These are phyloP conservation scores for Kodamaea sp. DNA, from an alignment of 1,139 yeast species.

Conservation along the genomic window DNA sequence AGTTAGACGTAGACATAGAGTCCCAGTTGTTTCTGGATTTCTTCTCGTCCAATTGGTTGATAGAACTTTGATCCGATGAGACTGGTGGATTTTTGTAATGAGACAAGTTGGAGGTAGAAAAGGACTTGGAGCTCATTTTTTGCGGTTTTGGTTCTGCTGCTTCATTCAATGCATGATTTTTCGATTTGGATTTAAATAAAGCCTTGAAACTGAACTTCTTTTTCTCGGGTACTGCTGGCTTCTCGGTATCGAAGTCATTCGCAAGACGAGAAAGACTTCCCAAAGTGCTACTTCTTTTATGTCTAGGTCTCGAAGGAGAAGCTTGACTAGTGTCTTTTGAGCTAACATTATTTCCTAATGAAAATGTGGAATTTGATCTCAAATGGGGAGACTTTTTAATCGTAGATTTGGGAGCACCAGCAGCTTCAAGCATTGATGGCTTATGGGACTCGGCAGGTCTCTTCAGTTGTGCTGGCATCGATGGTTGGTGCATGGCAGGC, in stretches of 20 bases:
- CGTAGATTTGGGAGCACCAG: not conserved
- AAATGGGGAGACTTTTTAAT: constrained; percentile 24
- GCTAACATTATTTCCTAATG: constrained; percentile 13
- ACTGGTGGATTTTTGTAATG: constrained; percentile 2
- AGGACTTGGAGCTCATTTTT: constrained; percentile 28
- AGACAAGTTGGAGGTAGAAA: constrained; percentile 31
- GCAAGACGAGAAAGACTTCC: constrained; percentile 22
- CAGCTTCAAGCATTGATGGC: not conserved
- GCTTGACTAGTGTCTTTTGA: not conserved
- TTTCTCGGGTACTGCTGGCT: constrained; percentile 17
- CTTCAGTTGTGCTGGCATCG: not conserved
- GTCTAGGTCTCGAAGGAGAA: constrained; percentile 11
- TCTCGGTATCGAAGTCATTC: constrained; percentile 4
- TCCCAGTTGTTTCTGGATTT: constrained; percentile 1
- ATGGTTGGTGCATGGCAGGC: constrained; percentile 9
- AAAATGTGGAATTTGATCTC: constrained; percentile 33
- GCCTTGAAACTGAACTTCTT: constrained; percentile 45
- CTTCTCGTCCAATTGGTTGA: constrained; percentile 6
- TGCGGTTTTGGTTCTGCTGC: constrained; percentile 14
- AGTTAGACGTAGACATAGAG: constrained; percentile 4
- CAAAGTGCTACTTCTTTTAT: constrained; percentile 29
- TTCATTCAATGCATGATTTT: constrained; percentile 26
- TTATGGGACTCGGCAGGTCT: no score
- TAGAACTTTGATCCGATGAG: constrained; percentile 1
- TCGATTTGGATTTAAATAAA: constrained; percentile 40